Evolutionary conservation across 441 rosid genomes (phyloP).

Genomic region (Geranium incanum): DNA sequence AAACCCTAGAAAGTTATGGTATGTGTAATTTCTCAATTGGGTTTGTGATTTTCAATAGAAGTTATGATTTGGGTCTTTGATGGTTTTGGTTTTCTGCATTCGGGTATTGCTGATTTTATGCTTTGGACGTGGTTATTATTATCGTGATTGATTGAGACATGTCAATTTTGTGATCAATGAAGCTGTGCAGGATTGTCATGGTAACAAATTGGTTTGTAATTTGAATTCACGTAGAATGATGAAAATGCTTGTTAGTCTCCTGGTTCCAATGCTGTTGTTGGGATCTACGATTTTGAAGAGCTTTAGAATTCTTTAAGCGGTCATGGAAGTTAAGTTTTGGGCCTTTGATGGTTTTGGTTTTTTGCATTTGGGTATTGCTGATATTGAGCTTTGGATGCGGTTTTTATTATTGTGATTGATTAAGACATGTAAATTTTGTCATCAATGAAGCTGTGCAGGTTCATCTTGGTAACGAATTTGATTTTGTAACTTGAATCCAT

Average conservation of each 20-base stretch:
- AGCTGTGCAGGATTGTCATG: background rate
- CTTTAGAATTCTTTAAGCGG: background rate
- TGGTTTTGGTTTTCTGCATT: background rate
- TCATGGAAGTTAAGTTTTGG: background rate
- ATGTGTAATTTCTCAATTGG: background rate
- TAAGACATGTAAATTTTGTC: too few relatives aligned
- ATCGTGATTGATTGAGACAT: background rate
- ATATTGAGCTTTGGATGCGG: background rate
- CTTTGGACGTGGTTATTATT: background rate
- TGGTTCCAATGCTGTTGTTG: background rate
- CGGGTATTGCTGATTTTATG: background rate
- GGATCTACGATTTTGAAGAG: background rate
- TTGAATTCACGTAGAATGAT: background rate
- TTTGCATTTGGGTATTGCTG: background rate
- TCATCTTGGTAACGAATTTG: background rate
- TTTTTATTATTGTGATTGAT: background rate
- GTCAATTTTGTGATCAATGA: too few relatives aligned
- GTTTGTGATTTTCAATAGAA: background rate
- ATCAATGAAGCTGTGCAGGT: background rate
- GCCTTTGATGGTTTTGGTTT: background rate
- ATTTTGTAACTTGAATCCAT: background rate
- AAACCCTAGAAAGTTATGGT: conserved; percentile 7
- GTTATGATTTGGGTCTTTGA: background rate
- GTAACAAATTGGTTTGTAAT: background rate
- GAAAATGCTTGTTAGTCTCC: background rate